Conservation (phyloP, 225 moss, liverwort and hornwort species). For the Polytrichum commune region DNA sequence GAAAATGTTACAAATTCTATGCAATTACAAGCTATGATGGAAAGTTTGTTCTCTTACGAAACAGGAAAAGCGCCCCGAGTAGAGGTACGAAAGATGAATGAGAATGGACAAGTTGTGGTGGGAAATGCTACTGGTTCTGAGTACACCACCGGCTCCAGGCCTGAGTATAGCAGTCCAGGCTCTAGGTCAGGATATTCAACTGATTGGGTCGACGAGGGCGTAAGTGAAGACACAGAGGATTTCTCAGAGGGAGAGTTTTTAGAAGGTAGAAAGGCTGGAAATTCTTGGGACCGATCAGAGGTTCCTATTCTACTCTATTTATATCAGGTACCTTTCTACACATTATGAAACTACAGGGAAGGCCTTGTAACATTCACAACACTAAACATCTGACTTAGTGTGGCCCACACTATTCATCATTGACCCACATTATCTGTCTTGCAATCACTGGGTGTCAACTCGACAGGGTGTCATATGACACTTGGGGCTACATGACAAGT, state of each 20-base stretch:
- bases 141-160: conserved; percentile 35
- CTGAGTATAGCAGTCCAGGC: conserved; percentile 34
- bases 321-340: conserved; percentile 55
- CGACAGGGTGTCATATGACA: too few relatives aligned
- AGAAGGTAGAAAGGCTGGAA: conserved; percentile 24
- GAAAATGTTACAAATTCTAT: background rate
- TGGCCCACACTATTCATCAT: too few relatives aligned
- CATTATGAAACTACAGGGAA: too few relatives aligned
- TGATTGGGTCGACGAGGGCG: conserved; percentile 46
- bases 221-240: conserved; percentile 56
- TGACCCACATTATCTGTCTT: too few relatives aligned
- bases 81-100: conserved; percentile 81
- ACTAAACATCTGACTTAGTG: too few relatives aligned
- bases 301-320: conserved; percentile 72
- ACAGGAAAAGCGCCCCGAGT: conserved; percentile 75
- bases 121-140: conserved; percentile 43
- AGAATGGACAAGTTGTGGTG: conserved; percentile 61
- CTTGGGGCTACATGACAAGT: too few relatives aligned
- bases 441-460: too few relatives aligned
- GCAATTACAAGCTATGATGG: background rate
- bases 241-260: conserved; percentile 27
- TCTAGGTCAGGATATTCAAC: conserved; percentile 38
- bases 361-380: too few relatives aligned
- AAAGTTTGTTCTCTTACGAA: conserved; percentile 2
- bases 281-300: conserved; percentile 59